A percentile compares a stretch with the other conserved stretches of the same genome.
Evolutionary conservation across 2,329 filamentous ascomycete genomes (phyloP).

Genomic region (Talaromyces piceae): DNA sequence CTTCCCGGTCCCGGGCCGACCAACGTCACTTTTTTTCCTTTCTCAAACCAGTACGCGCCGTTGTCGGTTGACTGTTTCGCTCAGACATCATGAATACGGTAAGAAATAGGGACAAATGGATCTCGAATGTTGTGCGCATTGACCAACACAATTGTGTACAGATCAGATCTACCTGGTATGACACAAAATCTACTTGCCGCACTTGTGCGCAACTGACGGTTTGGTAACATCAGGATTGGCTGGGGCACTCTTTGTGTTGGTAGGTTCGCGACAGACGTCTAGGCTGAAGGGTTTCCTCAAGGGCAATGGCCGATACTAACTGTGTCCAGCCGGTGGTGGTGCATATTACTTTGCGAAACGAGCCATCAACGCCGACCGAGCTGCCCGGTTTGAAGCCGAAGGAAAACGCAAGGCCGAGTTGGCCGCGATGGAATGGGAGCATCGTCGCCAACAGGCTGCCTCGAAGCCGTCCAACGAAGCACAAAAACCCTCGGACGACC

Average conservation of each 20-base stretch:
- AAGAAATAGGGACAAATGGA: background rate
- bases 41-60: background rate
- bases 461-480: constrained; percentile 4
- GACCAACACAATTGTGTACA: constrained; percentile 18
- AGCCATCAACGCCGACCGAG: constrained; percentile 85
- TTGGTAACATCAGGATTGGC: constrained; percentile 58
- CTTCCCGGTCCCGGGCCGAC: too few relatives aligned
- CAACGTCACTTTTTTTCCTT: background rate
- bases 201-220: constrained; percentile 13
- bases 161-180: constrained; percentile 52
- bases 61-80: background rate
- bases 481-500: constrained; percentile 18
- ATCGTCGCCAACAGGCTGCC: constrained; percentile 23
- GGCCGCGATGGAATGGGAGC: constrained; percentile 28
- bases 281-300: too few relatives aligned
- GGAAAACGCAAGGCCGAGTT: constrained; percentile 50
- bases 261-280: too few relatives aligned
- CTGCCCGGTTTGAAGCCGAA: constrained; percentile 60
- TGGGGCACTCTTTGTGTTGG: constrained; percentile 84
- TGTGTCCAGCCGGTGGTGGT: constrained; percentile 65
- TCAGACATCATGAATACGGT: constrained; percentile 44
- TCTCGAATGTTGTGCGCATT: background rate
- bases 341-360: constrained; percentile 96
- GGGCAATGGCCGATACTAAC: background rate
- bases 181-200: constrained; percentile 1